Evolutionary conservation across 2,329 filamentous ascomycete genomes (phyloP).

Genomic region (Cercospora sp.): DNA sequence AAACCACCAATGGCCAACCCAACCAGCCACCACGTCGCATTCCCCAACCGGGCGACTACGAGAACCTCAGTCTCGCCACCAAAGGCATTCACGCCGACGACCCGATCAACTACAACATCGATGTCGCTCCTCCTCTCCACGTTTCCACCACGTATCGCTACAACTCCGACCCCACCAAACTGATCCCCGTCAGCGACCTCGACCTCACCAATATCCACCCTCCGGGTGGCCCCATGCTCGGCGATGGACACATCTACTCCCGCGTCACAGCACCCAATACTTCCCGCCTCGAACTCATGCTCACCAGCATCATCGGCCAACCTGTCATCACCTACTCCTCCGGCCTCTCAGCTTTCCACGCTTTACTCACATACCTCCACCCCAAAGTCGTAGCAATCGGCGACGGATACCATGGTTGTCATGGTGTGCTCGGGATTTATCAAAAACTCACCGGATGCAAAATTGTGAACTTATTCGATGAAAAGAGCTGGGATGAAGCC

Average conservation of each 20-base stretch:
- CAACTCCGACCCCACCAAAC: slow-evolving; percentile 64
- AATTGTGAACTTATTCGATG: slow-evolving; percentile 63
- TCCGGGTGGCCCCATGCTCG: slow-evolving; percentile 45
- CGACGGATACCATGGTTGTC: slow-evolving; percentile 89
- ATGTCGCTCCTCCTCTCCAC: slow-evolving; percentile 86
- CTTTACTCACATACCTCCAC: slow-evolving; percentile 78
- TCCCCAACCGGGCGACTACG: slow-evolving; percentile 20
- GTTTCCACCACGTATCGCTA: slow-evolving; percentile 92
- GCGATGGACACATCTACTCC: slow-evolving; percentile 78
- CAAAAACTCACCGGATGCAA: slow-evolving; percentile 73
- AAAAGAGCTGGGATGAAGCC: slow-evolving; percentile 55
- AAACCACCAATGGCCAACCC: slow-evolving; percentile 24
- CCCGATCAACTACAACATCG: slow-evolving; percentile 48
- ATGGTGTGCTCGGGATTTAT: slow-evolving; percentile 76
- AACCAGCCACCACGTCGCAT: slow-evolving; percentile 23
- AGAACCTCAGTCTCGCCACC: slow-evolving; percentile 35
- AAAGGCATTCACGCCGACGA: slow-evolving; percentile 40
- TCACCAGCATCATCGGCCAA: slow-evolving; percentile 70
- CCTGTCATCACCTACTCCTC: slow-evolving; percentile 76
- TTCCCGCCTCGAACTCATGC: slow-evolving; percentile 80
- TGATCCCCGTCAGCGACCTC: slow-evolving; percentile 44
- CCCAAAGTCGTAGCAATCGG: slow-evolving; percentile 80
- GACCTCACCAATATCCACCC: slow-evolving; percentile 26
- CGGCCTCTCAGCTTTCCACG: slow-evolving; percentile 86
- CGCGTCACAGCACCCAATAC: slow-evolving; percentile 75